Evolutionary conservation across 2,329 filamentous ascomycete genomes (phyloP).

Genomic region (Curvularia sp.): DNA sequence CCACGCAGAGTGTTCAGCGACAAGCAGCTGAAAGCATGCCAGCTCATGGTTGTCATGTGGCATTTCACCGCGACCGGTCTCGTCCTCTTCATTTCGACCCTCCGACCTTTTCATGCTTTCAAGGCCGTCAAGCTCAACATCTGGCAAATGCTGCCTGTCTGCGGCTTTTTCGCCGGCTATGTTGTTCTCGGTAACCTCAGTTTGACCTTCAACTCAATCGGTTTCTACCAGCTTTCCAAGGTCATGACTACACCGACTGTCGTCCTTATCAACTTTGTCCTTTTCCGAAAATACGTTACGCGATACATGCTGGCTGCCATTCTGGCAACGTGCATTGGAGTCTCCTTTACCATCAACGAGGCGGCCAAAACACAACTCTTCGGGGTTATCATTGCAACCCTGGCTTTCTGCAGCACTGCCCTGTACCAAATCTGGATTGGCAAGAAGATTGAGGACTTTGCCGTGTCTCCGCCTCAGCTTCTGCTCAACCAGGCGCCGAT

Average conservation of each 20-base stretch:
- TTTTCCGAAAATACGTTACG: constrained; percentile 53
- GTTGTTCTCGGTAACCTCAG: constrained; percentile 56
- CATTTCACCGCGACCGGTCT: constrained; percentile 56
- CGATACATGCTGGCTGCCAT: constrained; percentile 52
- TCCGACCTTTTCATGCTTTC: constrained; percentile 54
- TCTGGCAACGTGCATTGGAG: constrained; percentile 53
- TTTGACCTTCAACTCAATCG: constrained; percentile 56
- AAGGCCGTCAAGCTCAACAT: constrained; percentile 54
- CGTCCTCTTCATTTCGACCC: constrained; percentile 54
- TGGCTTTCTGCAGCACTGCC: constrained; percentile 55
- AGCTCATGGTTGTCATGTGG: constrained; percentile 58
- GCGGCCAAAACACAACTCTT: constrained; percentile 51
- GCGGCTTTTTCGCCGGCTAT: constrained; percentile 57
- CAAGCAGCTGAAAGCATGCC: constrained; percentile 53
- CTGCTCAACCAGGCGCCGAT: constrained; percentile 57
- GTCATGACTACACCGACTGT: constrained; percentile 59
- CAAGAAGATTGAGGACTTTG: constrained; percentile 58
- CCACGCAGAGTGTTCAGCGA: constrained; percentile 54
- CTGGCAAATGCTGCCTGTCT: constrained; percentile 55
- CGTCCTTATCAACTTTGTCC: constrained; percentile 55
- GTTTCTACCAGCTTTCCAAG: constrained; percentile 58
- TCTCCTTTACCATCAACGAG: constrained; percentile 54
- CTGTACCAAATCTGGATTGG: constrained; percentile 59
- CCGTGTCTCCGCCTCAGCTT: constrained; percentile 54
- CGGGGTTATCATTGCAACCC: constrained; percentile 53